These are phyloP conservation scores for Penicillium fimorum DNA, from an alignment of 495 filamentous ascomycete genomes.

Conservation along the genomic window DNA sequence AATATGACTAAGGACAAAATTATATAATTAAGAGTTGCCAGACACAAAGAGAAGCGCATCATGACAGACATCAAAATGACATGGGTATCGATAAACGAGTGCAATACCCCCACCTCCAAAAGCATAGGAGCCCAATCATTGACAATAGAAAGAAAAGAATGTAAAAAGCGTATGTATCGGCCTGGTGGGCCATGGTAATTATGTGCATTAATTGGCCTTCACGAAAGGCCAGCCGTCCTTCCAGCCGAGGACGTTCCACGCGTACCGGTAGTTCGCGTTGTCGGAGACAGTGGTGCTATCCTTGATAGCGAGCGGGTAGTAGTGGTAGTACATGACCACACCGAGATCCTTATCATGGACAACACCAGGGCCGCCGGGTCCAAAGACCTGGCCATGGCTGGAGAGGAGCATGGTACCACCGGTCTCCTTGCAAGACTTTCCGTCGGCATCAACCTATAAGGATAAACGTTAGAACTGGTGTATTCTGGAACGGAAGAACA, in stretches of 20 bases:
- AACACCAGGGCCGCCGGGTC: conserved; percentile 65
- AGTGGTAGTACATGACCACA: conserved; percentile 70
- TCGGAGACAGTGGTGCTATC: conserved; percentile 47
- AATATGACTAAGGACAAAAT: neutral
- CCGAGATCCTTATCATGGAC: conserved; percentile 44
- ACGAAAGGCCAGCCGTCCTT: conserved; percentile 57
- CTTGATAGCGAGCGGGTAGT: conserved; percentile 49
- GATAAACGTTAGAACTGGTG: conserved; percentile 1
- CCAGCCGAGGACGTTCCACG: conserved; percentile 62
- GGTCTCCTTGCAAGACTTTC: conserved; percentile 51
- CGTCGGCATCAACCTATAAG: conserved; percentile 54
- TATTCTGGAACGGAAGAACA: neutral
- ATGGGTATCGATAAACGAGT: conserved; percentile 31
- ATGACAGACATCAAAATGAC: conserved; percentile 12
- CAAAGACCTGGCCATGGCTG: conserved; percentile 64
- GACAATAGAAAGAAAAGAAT: conserved; percentile 21
- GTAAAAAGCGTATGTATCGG: conserved; percentile 1
- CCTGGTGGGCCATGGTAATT: conserved; percentile 10
- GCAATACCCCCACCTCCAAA: conserved; percentile 15
- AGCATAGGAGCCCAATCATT: conserved; percentile 25
- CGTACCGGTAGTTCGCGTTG: conserved; percentile 59
- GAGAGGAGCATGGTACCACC: conserved; percentile 64
- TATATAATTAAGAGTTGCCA: conserved; percentile 18
- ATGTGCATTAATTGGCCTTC: conserved; percentile 19
- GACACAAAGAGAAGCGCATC: conserved; percentile 11